Evolutionary conservation across 208 protist genomes (phyloP).

Genomic region (Trichomonas vaginalis): DNA sequence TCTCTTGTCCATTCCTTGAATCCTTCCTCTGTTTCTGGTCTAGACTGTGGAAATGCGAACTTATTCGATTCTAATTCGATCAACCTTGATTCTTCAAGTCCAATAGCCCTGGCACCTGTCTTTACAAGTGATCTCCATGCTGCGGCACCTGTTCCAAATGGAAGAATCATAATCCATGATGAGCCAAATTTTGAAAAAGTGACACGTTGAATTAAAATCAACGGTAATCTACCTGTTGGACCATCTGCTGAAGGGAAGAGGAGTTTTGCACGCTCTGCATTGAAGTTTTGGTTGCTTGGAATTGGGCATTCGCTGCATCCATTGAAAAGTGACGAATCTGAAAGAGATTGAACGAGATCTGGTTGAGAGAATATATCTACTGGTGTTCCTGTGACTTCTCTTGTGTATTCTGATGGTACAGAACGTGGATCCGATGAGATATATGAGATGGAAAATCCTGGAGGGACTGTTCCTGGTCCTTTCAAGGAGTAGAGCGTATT

Average conservation of each 20-base stretch:
- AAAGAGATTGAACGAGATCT: not conserved
- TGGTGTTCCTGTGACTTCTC: not conserved
- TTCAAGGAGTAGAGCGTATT: not conserved
- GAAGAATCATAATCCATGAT: slow-evolving; percentile 12
- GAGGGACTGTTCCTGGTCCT: not conserved
- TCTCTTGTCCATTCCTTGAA: not conserved
- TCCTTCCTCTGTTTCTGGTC: slow-evolving; percentile 14
- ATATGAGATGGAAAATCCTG: not conserved
- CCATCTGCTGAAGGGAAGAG: not conserved
- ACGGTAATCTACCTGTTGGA: not conserved
- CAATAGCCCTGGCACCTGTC: not conserved
- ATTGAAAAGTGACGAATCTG: not conserved
- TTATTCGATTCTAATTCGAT: not conserved
- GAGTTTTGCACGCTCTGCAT: not conserved
- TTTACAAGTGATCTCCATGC: not conserved
- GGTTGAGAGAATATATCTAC: not conserved
- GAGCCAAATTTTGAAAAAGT: not conserved
- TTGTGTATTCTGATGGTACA: not conserved
- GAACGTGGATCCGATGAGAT: not conserved
- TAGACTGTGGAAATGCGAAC: slow-evolving; percentile 1
- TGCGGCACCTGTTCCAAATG: not conserved
- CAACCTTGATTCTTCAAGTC: not conserved
- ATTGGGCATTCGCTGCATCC: not conserved
- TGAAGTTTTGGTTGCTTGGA: not conserved
- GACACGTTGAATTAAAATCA: not conserved